Evolutionary conservation across 2,329 filamentous ascomycete genomes (phyloP).

Genomic region (Didymella pinodella): DNA sequence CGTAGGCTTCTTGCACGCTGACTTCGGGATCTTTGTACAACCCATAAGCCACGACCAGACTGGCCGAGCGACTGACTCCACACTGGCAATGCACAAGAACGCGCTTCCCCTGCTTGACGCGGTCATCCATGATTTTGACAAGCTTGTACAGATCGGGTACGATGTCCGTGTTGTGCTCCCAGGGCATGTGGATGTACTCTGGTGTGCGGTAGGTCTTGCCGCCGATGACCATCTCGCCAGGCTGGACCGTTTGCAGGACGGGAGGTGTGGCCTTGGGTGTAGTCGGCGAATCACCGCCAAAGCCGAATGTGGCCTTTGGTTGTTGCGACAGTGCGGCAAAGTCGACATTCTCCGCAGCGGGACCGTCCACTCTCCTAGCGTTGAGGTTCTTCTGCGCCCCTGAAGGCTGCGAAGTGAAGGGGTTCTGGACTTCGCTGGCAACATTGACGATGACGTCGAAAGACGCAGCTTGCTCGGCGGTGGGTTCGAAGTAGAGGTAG

Average conservation of each 20-base stretch:
- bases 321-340: conserved; percentile 45
- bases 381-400: conserved; percentile 48
- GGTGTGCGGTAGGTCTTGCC: conserved; percentile 58
- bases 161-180: conserved; percentile 90
- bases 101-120: conserved; percentile 75
- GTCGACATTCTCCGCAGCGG: conserved; percentile 47
- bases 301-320: conserved; percentile 35
- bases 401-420: conserved; percentile 60
- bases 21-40: conserved; percentile 79
- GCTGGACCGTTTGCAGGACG: conserved; percentile 42
- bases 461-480: conserved; percentile 75
- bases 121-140: conserved; percentile 77
- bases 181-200: conserved; percentile 86
- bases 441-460: conserved; percentile 89
- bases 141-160: conserved; percentile 77
- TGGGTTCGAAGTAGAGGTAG: conserved; percentile 81
- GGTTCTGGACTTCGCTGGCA: conserved; percentile 80
- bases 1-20: conserved; percentile 83
- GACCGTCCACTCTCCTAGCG: conserved; percentile 46
- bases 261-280: conserved; percentile 63
- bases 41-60: conserved; percentile 85
- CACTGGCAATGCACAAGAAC: conserved; percentile 87
- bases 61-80: conserved; percentile 83
- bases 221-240: conserved; percentile 37
- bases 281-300: conserved; percentile 52